Conservation (phyloP, 306 rosid species). For the Vicia villosa region DNA sequence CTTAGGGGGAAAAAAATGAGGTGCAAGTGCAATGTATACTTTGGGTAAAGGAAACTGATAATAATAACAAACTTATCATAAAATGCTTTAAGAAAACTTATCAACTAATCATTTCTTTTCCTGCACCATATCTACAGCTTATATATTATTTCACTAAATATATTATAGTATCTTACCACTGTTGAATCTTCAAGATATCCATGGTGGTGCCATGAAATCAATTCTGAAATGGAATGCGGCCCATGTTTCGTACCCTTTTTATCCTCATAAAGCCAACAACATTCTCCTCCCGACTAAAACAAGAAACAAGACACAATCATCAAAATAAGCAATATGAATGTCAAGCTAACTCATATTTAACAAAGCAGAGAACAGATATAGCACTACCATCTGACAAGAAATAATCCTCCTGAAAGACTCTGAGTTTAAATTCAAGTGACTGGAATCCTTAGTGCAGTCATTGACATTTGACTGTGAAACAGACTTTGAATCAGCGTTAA, state of each 20-base stretch:
- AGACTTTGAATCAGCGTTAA: constrained; percentile 42
- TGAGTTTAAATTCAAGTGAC: constrained; percentile 33
- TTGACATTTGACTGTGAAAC: constrained; percentile 38
- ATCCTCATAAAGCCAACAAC: constrained; percentile 86
- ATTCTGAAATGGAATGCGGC: constrained; percentile 73
- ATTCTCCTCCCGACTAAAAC: constrained; percentile 59
- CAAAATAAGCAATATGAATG: constrained; percentile 21
- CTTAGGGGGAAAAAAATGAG: background rate
- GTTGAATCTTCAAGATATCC: constrained; percentile 75
- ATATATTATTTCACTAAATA: constrained; percentile 20
- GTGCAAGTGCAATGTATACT: background rate
- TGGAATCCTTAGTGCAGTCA: constrained; percentile 34
- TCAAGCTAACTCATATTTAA: constrained; percentile 21
- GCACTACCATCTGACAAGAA: constrained; percentile 47
- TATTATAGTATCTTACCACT: constrained; percentile 55
- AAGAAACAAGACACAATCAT: constrained; percentile 15
- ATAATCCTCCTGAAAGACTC: constrained; percentile 36
- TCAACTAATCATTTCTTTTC: constrained; percentile 19
- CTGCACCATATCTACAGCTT: constrained; percentile 3
- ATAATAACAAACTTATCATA: constrained; percentile 11
- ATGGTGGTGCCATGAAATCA: constrained; percentile 73
- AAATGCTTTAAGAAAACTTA: constrained; percentile 14
- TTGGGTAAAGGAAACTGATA: background rate
- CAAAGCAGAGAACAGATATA: constrained; percentile 18
- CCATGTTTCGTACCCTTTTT: constrained; percentile 71